phyloP scores from a whole-genome alignment of 1,139 yeast genomes.

The Candida pseudoviswanathii region DNA sequence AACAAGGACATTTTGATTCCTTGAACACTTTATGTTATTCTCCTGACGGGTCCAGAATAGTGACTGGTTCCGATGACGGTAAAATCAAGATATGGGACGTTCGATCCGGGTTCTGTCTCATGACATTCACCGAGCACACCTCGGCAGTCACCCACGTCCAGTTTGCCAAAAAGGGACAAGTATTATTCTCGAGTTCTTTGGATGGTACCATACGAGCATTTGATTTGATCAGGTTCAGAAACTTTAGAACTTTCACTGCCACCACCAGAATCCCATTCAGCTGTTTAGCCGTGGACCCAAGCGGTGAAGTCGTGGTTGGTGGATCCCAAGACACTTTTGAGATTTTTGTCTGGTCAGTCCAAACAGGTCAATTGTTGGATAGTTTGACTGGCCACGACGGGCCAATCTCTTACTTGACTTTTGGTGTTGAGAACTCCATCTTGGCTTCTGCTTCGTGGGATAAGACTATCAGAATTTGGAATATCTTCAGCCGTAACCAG shows the following conservation, averaged over 20 bases:
- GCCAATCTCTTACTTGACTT: constrained; percentile 85
- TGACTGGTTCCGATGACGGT: constrained; percentile 96
- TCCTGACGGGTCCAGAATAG: constrained; percentile 91
- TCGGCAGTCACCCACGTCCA: constrained; percentile 87
- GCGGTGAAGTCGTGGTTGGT: constrained; percentile 96
- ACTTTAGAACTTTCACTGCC: constrained; percentile 92
- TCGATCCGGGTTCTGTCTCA: constrained; percentile 87
- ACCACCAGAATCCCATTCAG: constrained; percentile 86
- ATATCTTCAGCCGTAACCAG: constrained; percentile 80
- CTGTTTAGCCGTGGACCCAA: constrained; percentile 91
- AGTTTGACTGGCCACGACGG: constrained; percentile 93
- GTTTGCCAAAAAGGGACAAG: constrained; percentile 87
- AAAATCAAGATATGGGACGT: constrained; percentile 97
- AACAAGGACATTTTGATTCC: constrained; percentile 95
- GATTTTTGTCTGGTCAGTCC: constrained; percentile 96
- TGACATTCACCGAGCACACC: constrained; percentile 88
- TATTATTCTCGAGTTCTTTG: constrained; percentile 82
- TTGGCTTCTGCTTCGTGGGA: constrained; percentile 98
- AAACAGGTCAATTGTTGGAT: constrained; percentile 89
- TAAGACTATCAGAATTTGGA: constrained; percentile 91
- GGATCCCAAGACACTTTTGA: constrained; percentile 91
- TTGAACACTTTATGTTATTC: constrained; percentile 84
- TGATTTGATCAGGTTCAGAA: constrained; percentile 91
- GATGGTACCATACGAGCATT: constrained; percentile 98
- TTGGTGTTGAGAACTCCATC: constrained; percentile 77